Evolutionary conservation across 257 asterid genomes (phyloP), one percentile per base, ranked within the genome.

Genomic region (Forsythia suspensa): DNA sequence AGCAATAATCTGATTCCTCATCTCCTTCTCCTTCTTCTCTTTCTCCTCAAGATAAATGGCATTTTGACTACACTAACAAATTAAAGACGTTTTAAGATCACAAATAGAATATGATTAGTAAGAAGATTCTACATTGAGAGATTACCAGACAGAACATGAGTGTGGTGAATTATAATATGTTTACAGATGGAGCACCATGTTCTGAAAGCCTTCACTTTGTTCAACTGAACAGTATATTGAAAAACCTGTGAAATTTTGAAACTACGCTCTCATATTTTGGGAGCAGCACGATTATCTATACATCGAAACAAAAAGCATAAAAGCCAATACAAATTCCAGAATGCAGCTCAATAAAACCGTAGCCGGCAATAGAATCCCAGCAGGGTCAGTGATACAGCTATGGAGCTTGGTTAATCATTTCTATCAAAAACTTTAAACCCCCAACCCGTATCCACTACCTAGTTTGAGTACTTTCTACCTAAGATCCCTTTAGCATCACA

Each of bases 1-100:
- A 18, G 90, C 90, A 16, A 94, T 84, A 12, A 96, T 91, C 83
- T 91, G 95, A 83, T 87, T 90, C 78, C 98, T 74, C 90, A 82
- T 71, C 84, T 96, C 97, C 84, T 94, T 96, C 76, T 96, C 98
- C 77, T 86, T 92, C 82, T 91, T 93, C 88, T 96, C 99, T 82
- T 94, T 96, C 80, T 90, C 97, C 92, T 94, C 98, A 2, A 96
- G 91, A 85, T 92, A 88, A 42, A 82, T 85, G 44, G 96, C 94
- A 81, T 96, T 96, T 93, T 92, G 92, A 65, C 99, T 95, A 69
- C 81, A 76, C 37, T 20, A 43, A 52, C 40, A 75, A 37, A 42
- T 15, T 48, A 61, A 29, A 48, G 0, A 77, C 12, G 29, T 52
- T 63, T 68, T 21, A 46, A 72, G 46, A 81, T 82, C 61, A 67